A percentile compares a stretch with the other conserved stretches of the same genome.
These are phyloP conservation scores for Xylaria sp. DNA, from an alignment of 2,329 filamentous ascomycete genomes.

Conservation along the genomic window DNA sequence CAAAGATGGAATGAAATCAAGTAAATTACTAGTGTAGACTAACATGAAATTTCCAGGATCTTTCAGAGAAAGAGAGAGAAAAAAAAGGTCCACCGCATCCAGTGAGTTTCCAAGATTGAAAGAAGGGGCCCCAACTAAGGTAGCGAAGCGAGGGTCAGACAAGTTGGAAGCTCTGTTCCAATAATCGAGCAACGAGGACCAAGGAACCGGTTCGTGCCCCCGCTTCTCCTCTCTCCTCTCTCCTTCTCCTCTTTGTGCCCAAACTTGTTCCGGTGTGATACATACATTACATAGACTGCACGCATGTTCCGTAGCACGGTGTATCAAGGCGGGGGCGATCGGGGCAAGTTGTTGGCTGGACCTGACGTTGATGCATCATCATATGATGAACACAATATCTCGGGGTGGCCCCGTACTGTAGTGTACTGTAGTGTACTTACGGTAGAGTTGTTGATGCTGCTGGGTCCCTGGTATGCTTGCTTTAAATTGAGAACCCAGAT, in stretches of 20 bases:
- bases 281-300: background rate
- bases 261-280: constrained; percentile 6
- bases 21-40: too few species aligned
- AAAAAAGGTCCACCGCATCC: too few species aligned
- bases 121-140: too few species aligned
- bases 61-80: too few species aligned
- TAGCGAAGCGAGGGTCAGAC: background rate
- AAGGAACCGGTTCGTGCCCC: constrained; percentile 1
- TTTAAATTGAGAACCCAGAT: constrained; percentile 17
- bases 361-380: too few species aligned
- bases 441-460: background rate
- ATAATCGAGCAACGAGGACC: too few species aligned
- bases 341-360: too few species aligned
- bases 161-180: background rate
- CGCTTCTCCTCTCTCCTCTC: background rate
- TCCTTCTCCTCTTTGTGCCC: background rate
- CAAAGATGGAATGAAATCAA: background rate
- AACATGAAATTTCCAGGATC: too few species aligned
- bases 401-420: background rate
- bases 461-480: constrained; percentile 5
- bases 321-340: background rate
- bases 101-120: background rate
- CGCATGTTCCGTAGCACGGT: background rate
- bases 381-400: background rate
- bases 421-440: background rate